Base-by-base conservation (phyloP, 176 grass and related monocot genomes). In the Zizania latifolia region DNA sequence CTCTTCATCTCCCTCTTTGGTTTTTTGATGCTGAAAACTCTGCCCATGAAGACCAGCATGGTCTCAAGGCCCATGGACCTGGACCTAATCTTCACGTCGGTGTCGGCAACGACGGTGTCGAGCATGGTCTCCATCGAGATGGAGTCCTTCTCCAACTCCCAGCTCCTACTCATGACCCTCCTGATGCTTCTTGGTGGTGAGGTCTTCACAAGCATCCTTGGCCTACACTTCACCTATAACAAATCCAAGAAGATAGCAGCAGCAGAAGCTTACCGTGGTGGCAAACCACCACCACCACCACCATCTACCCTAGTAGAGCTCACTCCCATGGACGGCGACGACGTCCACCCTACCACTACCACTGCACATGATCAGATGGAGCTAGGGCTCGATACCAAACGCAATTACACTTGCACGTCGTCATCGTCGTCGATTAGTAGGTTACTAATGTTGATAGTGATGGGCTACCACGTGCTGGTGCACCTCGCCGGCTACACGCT, bases 121-220 rank as follows among this genome's bases (percentile, higher is more conserved):
- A 90, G 87, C 79, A 81, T 97, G 90, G 56, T n/a, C 39, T 55
- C 79, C 2, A 19, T 93, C 31, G 90, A 90, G 83, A 84, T 82
- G 77, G 93, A 97, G 76, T 24, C 44, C 43, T 87, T 97, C 74
- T 92, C 90, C 10, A 88, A 86, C 90, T 34, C 75, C n/a, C 93
- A 93, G 71, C 87, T 97, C 56, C n/a, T 85, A 0, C 30, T 92
- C 27, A 10, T 97, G 2, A 86, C 84, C 13, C 50, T 90, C 72
- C 83, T 92, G 5, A 97, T 97, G 93, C 71, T 90, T 17, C 55
- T 86, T 4, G 93, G 90, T 0, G 87, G 90, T 11, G 90, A 97
- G 76, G 87, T 97, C 5, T 97, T 97, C 71, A 84, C 78, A 0
- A 90, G 87, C 68, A 86, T 93, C 71, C 74, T 97, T 57, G 59